Base-by-base conservation (phyloP, 345 rosid genomes). In the Lagerstroemia speciosa region DNA sequence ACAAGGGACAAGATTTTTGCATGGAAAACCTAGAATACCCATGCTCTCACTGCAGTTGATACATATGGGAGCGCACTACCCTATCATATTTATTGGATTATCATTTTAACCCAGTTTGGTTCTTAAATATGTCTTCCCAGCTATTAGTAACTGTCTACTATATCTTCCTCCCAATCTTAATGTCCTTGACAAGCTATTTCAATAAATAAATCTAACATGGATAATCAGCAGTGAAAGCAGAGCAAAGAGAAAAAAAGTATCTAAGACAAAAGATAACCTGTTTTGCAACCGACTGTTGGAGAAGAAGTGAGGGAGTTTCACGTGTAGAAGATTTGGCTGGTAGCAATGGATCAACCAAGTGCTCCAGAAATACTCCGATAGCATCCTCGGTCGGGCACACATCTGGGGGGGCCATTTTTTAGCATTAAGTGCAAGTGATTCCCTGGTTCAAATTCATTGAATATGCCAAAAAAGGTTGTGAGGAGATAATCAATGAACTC, bases 321-420 rank as follows among this genome's bases (percentile, higher is more conserved):
- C 27, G 68, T 14, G 50, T 22, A 30, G 80, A 77, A 77, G 83
- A 69, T 64, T 75, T 84, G 5, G 62, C 64, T 0, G 92, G 91
- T 66, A 93, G 83, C 69, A 79, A 9, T 71, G 97, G 97, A 68
- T 88, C 97, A 65, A 90, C 91, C 73, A 93, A 77, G 71, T 37
- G 72, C 15, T 82, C 89, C 29, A 90, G 69, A 55, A 93, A 72
- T 71, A 76, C 80, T 73, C 66, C 52, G 74, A 90, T 53, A 50
- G 93, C 85, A 67, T 93, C 98, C 72, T 90, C 95, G 2, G 84
- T 79, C 5, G 86, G 84, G 78, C 92, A 93, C 29, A 70, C 73
- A 71, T 81, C 73, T 31, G 72, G 74, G 2, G 53, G 61, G 67
- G 68, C 74, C 84, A 82, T 64, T 41, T 64, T 41, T 41, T 6